Evolutionary conservation across 2,329 filamentous ascomycete genomes (phyloP).

Genomic region (Ceratocystis harringtonii): DNA sequence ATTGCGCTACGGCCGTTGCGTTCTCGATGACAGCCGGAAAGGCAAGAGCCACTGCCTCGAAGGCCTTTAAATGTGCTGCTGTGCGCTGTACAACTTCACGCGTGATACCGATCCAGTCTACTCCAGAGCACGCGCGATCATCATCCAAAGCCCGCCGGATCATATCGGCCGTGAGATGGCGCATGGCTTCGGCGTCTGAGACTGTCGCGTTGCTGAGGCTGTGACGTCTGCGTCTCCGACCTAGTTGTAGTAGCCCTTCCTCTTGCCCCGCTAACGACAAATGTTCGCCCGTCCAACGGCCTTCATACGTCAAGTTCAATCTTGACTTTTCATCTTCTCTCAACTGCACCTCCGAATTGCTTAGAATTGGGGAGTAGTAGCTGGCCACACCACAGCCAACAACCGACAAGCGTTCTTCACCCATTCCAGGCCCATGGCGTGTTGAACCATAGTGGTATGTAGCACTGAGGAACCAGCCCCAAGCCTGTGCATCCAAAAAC

Average conservation of each 20-base stretch:
- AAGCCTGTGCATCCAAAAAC: conserved; percentile 27
- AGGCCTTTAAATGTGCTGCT: conserved; percentile 23
- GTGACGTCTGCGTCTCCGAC: conserved; percentile 27
- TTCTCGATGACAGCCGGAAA: conserved; percentile 20
- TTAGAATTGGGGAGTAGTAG: conserved; percentile 28
- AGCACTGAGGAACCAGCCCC: conserved; percentile 33
- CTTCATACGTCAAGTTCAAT: conserved; percentile 30
- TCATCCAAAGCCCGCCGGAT: not conserved
- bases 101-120: conserved; percentile 31
- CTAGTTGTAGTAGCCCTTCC: conserved; percentile 24
- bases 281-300: conserved; percentile 25
- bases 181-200: conserved; percentile 24
- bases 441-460: conserved; percentile 30
- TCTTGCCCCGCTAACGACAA: conserved; percentile 13
- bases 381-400: conserved; percentile 29
- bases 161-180: conserved; percentile 9
- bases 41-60: conserved; percentile 22
- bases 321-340: conserved; percentile 22
- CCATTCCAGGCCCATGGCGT: conserved; percentile 26
- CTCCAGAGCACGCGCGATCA: conserved; percentile 25
- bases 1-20: conserved; percentile 21
- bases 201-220: conserved; percentile 24
- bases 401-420: conserved; percentile 29
- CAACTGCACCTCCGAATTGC: not conserved
- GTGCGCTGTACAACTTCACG: conserved; percentile 30